Conservation (phyloP, 495 filamentous ascomycete genomes). For the Bombardia bombarda region DNA sequence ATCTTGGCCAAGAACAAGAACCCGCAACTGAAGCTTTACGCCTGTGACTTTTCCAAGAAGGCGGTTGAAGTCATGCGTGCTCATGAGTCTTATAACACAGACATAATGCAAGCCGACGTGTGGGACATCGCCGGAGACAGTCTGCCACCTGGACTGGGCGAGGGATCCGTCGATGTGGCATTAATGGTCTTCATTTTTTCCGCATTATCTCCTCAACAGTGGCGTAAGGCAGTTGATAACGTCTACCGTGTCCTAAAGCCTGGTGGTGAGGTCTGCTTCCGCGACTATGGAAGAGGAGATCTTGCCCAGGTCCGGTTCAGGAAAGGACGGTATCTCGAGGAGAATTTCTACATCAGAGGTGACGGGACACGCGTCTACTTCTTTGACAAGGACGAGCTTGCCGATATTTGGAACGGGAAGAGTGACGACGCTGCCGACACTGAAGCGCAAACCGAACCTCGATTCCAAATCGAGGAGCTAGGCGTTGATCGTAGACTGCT, state of each 20-base stretch:
- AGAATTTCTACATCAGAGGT: constrained; percentile 94
- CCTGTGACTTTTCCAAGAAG: constrained; percentile 87
- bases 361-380: constrained; percentile 98
- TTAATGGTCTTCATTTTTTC: constrained; percentile 97
- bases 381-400: constrained; percentile 79
- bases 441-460: constrained; percentile 17
- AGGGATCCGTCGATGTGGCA: constrained; percentile 77
- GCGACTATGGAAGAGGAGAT: constrained; percentile 93
- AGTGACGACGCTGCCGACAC: constrained; percentile 13
- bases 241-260: constrained; percentile 74
- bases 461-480: constrained; percentile 66
- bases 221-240: constrained; percentile 74
- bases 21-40: constrained; percentile 67
- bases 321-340: constrained; percentile 82
- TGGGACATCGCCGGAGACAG: constrained; percentile 75
- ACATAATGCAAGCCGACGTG: constrained; percentile 72
- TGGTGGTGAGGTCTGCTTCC: constrained; percentile 82
- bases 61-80: constrained; percentile 82
- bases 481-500: constrained; percentile 80
- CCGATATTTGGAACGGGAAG: constrained; percentile 62
- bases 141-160: constrained; percentile 67
- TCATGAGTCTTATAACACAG: constrained; percentile 53
- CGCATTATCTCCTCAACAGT: constrained; percentile 76
- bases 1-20: constrained; percentile 77
- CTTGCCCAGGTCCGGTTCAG: constrained; percentile 94